These are phyloP conservation scores for Zhuliangozyma blackwelliae DNA, from an alignment of 1,139 yeast genomes.

Conservation along the genomic window DNA sequence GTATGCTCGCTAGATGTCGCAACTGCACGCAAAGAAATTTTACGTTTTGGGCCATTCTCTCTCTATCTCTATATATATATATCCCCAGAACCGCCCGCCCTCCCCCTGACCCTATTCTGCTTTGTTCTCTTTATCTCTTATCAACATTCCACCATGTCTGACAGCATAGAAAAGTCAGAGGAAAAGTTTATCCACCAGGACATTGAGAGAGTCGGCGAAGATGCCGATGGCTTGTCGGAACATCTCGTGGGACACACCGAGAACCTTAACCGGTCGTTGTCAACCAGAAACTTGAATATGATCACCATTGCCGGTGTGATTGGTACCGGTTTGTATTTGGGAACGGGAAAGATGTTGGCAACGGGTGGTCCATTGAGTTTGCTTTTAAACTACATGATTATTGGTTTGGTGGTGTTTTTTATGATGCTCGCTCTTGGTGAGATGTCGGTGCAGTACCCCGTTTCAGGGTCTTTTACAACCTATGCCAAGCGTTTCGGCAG, in stretches of 20 bases:
- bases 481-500: conserved; percentile 59
- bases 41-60: too few species aligned
- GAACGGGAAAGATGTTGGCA: conserved; percentile 57
- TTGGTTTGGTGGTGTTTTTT: conserved; percentile 55
- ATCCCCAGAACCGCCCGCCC: too few species aligned
- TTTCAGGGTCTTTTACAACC: conserved; percentile 59
- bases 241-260: conserved; percentile 17
- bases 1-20: too few species aligned
- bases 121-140: too few species aligned
- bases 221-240: not conserved
- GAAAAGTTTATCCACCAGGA: not conserved
- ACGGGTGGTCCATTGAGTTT: conserved; percentile 65
- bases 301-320: conserved; percentile 64
- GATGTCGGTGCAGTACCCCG: conserved; percentile 58
- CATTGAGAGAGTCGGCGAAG: not conserved
- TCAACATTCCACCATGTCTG: too few species aligned
- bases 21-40: too few species aligned
- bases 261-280: conserved; percentile 37
- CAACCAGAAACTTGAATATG: conserved; percentile 56
- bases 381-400: conserved; percentile 52
- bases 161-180: too few species aligned
- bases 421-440: conserved; percentile 65
- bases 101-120: too few species aligned
- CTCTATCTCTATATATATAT: too few species aligned
- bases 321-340: conserved; percentile 66